Evolutionary conservation across 1,284 basidiomycete species (phyloP).

Genomic region (Termitomyces sp.): DNA sequence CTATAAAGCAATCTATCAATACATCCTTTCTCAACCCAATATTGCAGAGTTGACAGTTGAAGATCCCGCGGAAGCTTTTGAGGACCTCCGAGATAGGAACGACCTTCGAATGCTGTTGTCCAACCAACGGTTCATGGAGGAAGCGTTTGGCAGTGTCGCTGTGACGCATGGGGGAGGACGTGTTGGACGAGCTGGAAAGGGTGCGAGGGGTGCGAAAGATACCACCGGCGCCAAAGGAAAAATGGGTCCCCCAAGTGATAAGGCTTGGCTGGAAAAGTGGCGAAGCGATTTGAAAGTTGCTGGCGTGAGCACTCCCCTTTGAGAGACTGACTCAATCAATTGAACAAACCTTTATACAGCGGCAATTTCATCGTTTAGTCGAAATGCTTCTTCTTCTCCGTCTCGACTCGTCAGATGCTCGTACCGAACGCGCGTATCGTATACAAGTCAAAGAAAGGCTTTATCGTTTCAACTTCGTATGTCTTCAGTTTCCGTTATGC

Average conservation of each 20-base stretch:
- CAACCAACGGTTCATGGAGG: constrained; percentile 59
- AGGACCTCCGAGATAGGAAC: constrained; percentile 89
- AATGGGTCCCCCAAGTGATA: constrained; percentile 73
- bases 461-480: constrained; percentile 90
- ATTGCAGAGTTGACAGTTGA: constrained; percentile 93
- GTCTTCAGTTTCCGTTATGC: constrained; percentile 26
- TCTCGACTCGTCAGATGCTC: constrained; percentile 60
- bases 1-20: constrained; percentile 83
- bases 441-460: constrained; percentile 90
- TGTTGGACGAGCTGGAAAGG: constrained; percentile 37
- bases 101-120: constrained; percentile 81
- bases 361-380: constrained; percentile 87
- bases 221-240: constrained; percentile 43
- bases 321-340: not conserved
- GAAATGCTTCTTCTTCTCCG: constrained; percentile 87
- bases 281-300: constrained; percentile 86
- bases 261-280: constrained; percentile 76
- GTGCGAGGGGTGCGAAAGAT: constrained; percentile 28
- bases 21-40: constrained; percentile 59
- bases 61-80: constrained; percentile 95
- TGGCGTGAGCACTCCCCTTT: constrained; percentile 43
- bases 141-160: constrained; percentile 50
- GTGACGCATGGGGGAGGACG: constrained; percentile 43
- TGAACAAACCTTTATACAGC: constrained; percentile 38
- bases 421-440: constrained; percentile 61